Evolutionary conservation across 352 stramenopile species (phyloP), one percentile per base, ranked within the genome.

Genomic region (Globisporangium canariense): DNA sequence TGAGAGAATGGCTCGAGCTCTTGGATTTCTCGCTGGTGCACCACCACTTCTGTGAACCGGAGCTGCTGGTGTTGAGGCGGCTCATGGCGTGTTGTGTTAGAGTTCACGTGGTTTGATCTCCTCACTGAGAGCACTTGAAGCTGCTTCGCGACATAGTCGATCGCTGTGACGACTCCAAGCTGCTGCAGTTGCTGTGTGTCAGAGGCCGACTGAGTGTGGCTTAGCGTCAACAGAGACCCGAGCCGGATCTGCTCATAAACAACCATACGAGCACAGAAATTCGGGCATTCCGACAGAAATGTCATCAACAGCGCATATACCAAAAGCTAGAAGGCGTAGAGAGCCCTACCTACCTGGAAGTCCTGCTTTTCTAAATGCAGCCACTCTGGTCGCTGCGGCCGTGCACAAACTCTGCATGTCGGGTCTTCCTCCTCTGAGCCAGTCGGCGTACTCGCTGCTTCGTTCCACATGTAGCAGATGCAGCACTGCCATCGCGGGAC

Each of bases 21-120:
- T 38, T 76, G 72, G 11, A 86, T 25, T 47, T 87, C 59, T 6
- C 51, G 20, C 8, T 36, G 53, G 9, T 69, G 60, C 16, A 82
- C 9, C n/a, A 74, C 64, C n/a, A 75, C 9, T 13, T 77, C 65
- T 38, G 67, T 60, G 41, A 83, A 76, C 4, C 52, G 38, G 34
- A 67, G 49, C n/a, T 32, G 28, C 7, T 54, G n/a, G 2, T 54
- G 30, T 6, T 4, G n/a, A 2, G 22, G 16, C 4, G 18, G 4
- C 6, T 49, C 47, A 32, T 32, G 3, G 51, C 0, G 51, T 58
- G 1, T 40, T 30, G 45, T n/a, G 9, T 30, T 20, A 32, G 52
- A 8, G 18, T 58, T 46, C 18, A n/a, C 9, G 32, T 10, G 20
- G 9, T 32, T 45, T 11, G 32, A 58, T n/a, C 14, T 58, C 10